phyloP scores from a whole-genome alignment of 345 rosid genomes.

The Corymbia maculata region DNA sequence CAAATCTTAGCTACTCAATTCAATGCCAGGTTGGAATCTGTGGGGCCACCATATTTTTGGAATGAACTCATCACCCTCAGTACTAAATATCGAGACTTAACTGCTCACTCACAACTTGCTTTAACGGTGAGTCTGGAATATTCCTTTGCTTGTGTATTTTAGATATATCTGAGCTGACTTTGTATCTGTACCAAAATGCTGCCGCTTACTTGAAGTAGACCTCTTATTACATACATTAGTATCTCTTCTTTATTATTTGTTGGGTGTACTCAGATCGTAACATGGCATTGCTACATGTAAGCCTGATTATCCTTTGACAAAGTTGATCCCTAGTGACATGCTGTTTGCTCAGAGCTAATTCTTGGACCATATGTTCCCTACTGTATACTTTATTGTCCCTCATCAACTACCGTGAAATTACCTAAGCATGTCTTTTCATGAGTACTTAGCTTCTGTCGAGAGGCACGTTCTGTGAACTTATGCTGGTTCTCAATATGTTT shows the following conservation, averaged over 20 bases:
- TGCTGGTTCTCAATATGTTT: not conserved
- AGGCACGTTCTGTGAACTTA: not conserved
- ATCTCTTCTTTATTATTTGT: not conserved
- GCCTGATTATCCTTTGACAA: not conserved
- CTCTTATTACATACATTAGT: not conserved
- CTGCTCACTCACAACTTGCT: constrained; percentile 80
- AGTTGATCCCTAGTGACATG: not conserved
- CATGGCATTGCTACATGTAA: not conserved
- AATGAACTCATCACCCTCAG: constrained; percentile 77
- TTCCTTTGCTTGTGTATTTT: not conserved
- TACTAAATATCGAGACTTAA: constrained; percentile 78
- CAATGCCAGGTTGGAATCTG: constrained; percentile 58
- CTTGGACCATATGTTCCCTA: not conserved
- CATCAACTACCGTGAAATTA: not conserved
- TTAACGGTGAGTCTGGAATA: constrained; percentile 43
- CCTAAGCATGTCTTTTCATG: not conserved
- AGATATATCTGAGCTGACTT: not conserved
- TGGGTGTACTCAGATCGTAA: not conserved
- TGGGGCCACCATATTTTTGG: constrained; percentile 75
- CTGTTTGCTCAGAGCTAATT: not conserved
- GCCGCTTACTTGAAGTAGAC: not conserved
- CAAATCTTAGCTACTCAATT: not conserved
- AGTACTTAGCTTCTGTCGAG: not conserved
- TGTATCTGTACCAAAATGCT: not conserved
- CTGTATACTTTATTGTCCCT: not conserved